Conservation (phyloP, 176 grass and related monocot genomes). For the Musa schizocarpa region DNA sequence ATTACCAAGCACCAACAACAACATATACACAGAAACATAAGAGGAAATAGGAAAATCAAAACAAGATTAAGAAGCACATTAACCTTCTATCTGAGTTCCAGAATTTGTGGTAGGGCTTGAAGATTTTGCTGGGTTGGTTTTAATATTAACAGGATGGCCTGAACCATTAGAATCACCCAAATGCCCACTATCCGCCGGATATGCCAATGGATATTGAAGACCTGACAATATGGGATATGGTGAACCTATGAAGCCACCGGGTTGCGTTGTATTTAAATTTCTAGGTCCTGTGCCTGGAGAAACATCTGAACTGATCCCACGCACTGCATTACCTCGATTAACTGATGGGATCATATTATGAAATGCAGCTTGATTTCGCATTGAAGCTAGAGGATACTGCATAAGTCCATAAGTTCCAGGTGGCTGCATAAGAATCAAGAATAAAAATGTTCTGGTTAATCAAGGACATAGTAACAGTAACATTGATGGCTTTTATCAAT, state of each 20-base stretch:
- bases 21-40: neutral
- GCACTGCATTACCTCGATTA: slow-evolving; percentile 56
- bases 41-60: neutral
- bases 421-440: slow-evolving; percentile 33
- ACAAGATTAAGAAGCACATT: slow-evolving; percentile 7
- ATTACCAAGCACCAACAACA: slow-evolving; percentile 15
- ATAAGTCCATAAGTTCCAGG: slow-evolving; percentile 81
- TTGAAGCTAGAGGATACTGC: slow-evolving; percentile 75
- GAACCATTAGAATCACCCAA: slow-evolving; percentile 43
- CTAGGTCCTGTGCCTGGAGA: slow-evolving; percentile 53
- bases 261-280: slow-evolving; percentile 64
- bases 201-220: slow-evolving; percentile 59
- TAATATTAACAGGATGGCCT: slow-evolving; percentile 32
- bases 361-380: slow-evolving; percentile 86
- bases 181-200: slow-evolving; percentile 39
- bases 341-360: slow-evolving; percentile 58
- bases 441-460: slow-evolving; percentile 16
- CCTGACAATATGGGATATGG: slow-evolving; percentile 51
- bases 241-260: slow-evolving; percentile 31
- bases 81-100: slow-evolving; percentile 59
- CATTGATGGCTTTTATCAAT: neutral
- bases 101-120: slow-evolving; percentile 37
- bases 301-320: slow-evolving; percentile 57
- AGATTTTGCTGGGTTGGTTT: slow-evolving; percentile 23
- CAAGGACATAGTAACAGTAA: slow-evolving; percentile 8